These are phyloP conservation scores for Kregervanrija delftensis DNA, from an alignment of 805 yeast species.

Conservation along the genomic window DNA sequence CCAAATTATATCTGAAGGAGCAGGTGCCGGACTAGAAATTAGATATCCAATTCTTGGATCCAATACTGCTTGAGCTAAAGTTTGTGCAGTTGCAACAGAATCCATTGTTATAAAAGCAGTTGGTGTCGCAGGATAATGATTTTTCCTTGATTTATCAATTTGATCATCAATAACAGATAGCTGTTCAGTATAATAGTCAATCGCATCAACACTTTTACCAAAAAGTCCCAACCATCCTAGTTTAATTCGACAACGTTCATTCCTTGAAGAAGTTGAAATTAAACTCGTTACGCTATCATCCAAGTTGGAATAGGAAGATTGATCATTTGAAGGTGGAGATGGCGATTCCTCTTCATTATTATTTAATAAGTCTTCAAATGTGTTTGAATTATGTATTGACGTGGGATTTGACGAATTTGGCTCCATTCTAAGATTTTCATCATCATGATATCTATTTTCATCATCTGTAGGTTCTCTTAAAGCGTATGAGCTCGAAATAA, in stretches of 20 bases:
- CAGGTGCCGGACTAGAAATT: slow-evolving; percentile 83
- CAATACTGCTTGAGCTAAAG: slow-evolving; percentile 91
- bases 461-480: slow-evolving; percentile 9
- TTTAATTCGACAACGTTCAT: slow-evolving; percentile 55
- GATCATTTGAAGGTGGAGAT: not conserved
- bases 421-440: not conserved
- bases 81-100: slow-evolving; percentile 90
- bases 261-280: slow-evolving; percentile 11
- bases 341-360: not conserved
- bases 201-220: slow-evolving; percentile 75
- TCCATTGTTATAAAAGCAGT: slow-evolving; percentile 95
- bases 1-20: slow-evolving; percentile 96
- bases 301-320: no score
- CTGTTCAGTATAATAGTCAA: slow-evolving; percentile 65
- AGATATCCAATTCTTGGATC: slow-evolving; percentile 84
- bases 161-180: slow-evolving; percentile 65
- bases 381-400: no score
- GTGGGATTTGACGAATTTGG: not conserved
- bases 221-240: slow-evolving; percentile 54
- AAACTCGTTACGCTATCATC: not conserved
- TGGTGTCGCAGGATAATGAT: slow-evolving; percentile 76
- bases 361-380: no score
- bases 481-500: slow-evolving; percentile 20
- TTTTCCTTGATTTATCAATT: slow-evolving; percentile 54
- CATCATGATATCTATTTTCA: slow-evolving; percentile 14